phyloP scores from a whole-genome alignment of 2,329 filamentous ascomycete species.

The Aspergillus cejpii region DNA sequence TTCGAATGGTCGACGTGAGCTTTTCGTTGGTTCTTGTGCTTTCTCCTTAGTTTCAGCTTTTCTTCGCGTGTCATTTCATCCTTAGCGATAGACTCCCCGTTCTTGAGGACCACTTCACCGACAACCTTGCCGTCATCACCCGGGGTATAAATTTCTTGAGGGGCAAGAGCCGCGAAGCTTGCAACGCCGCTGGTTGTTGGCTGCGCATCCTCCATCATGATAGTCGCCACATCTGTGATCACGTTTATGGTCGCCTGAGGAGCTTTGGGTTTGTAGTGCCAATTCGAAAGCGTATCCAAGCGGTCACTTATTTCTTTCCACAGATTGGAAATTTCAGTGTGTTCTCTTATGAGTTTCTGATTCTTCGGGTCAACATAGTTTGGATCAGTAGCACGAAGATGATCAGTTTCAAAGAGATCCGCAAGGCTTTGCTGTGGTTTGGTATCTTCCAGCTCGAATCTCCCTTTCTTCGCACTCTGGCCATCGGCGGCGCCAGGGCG shows the following conservation, averaged over 20 bases:
- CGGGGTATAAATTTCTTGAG: slow-evolving; percentile 89
- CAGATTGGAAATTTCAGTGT: slow-evolving; percentile 71
- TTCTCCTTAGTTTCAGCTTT: slow-evolving; percentile 65
- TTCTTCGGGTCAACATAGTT: slow-evolving; percentile 74
- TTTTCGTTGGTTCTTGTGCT: slow-evolving; percentile 78
- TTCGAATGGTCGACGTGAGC: slow-evolving; percentile 45
- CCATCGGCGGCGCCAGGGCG: slow-evolving; percentile 66
- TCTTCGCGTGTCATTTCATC: slow-evolving; percentile 87
- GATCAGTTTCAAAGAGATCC: slow-evolving; percentile 90
- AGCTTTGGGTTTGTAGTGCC: slow-evolving; percentile 91
- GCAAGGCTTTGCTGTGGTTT: slow-evolving; percentile 84
- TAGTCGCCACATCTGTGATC: slow-evolving; percentile 81
- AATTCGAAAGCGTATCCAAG: slow-evolving; percentile 83
- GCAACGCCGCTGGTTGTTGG: slow-evolving; percentile 68
- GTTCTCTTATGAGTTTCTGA: slow-evolving; percentile 73
- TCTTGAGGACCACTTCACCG: slow-evolving; percentile 70
- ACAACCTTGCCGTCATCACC: slow-evolving; percentile 56
- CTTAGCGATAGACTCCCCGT: slow-evolving; percentile 67
- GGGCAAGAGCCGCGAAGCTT: slow-evolving; percentile 66
- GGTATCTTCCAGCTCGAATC: slow-evolving; percentile 74
- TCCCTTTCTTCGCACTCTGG: slow-evolving; percentile 60
- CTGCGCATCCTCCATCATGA: slow-evolving; percentile 91
- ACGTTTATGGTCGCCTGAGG: slow-evolving; percentile 75
- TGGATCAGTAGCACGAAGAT: slow-evolving; percentile 69
- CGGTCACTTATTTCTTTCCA: slow-evolving; percentile 76